Percentiles rank a stretch among this genome's conserved stretches.
These are phyloP conservation scores for Saccharomycopsis fodiens DNA, from an alignment of 805 yeast species.

Conservation along the genomic window DNA sequence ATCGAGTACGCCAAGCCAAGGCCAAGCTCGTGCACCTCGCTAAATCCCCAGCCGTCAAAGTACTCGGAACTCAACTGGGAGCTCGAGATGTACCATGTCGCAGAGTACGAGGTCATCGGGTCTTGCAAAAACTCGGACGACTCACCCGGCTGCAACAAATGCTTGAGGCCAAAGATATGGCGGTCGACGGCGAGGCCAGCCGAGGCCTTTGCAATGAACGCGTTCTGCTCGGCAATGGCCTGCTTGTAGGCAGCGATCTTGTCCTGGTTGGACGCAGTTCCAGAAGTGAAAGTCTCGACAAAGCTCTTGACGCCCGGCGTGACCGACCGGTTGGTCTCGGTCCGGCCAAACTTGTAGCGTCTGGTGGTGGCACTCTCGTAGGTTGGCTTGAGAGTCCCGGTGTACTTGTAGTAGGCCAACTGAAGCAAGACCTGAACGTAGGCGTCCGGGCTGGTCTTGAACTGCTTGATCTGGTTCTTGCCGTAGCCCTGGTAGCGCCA, in stretches of 20 bases:
- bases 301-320: slow-evolving; percentile 62
- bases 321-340: slow-evolving; percentile 88
- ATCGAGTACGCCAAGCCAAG: slow-evolving; percentile 92
- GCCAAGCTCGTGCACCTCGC: slow-evolving; percentile 91
- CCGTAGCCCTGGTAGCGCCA: slow-evolving; percentile 83
- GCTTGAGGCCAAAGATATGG: slow-evolving; percentile 83
- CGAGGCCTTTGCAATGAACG: slow-evolving; percentile 68
- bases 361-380: slow-evolving; percentile 96
- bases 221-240: slow-evolving; percentile 69
- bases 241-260: slow-evolving; percentile 62
- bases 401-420: slow-evolving; percentile 77
- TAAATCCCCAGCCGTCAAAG: slow-evolving; percentile 92
- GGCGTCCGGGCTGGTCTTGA: slow-evolving; percentile 89
- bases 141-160: slow-evolving; percentile 54
- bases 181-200: slow-evolving; percentile 89
- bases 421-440: slow-evolving; percentile 86
- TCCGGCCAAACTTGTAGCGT: slow-evolving; percentile 80
- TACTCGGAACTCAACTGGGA: slow-evolving; percentile 81
- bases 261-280: slow-evolving; percentile 32
- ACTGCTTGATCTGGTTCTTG: slow-evolving; percentile 73
- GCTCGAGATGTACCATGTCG: slow-evolving; percentile 81
- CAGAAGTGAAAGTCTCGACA: slow-evolving; percentile 66
- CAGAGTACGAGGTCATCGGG: slow-evolving; percentile 67
- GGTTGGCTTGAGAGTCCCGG: slow-evolving; percentile 79
- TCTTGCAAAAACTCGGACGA: slow-evolving; percentile 65